A percentile compares a stretch with the other conserved stretches of the same genome.
Evolutionary conservation across 352 stramenopile genomes (phyloP).

Genomic region (Pythium diclinum): DNA sequence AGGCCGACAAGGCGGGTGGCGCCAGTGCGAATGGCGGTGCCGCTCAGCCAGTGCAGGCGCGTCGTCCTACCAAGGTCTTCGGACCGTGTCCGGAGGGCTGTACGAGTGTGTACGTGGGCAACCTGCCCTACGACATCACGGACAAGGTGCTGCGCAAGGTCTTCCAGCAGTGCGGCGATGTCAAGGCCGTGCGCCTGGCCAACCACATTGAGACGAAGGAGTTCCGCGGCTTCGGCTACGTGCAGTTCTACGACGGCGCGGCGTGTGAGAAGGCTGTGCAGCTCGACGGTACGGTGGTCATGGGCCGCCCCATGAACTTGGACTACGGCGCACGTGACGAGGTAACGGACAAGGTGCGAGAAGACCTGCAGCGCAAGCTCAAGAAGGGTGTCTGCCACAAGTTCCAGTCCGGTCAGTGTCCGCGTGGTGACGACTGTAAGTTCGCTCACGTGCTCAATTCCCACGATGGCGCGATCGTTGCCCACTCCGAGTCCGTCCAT

Average conservation of each 20-base stretch:
- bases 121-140: conserved; percentile 94
- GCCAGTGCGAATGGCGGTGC: neutral
- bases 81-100: conserved; percentile 79
- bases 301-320: conserved; percentile 80
- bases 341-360: conserved; percentile 57
- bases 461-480: conserved; percentile 14
- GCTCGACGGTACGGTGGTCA: conserved; percentile 76
- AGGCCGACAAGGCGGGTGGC: conserved; percentile 25
- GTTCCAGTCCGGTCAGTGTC: conserved; percentile 38
- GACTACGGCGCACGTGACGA: conserved; percentile 78
- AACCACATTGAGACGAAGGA: conserved; percentile 85
- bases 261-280: conserved; percentile 85
- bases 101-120: conserved; percentile 93
- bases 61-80: conserved; percentile 46
- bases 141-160: conserved; percentile 87
- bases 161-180: conserved; percentile 69
- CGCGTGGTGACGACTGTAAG: conserved; percentile 40
- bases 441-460: conserved; percentile 37
- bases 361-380: conserved; percentile 61
- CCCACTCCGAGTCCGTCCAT: neutral
- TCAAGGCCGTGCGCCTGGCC: conserved; percentile 80
- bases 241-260: conserved; percentile 92
- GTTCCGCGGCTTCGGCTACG: conserved; percentile 84
- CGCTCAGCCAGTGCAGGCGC: neutral
- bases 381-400: conserved; percentile 46